These are phyloP conservation scores for Crotalaria pallida DNA, from an alignment of 306 rosid species.

Conservation along the genomic window DNA sequence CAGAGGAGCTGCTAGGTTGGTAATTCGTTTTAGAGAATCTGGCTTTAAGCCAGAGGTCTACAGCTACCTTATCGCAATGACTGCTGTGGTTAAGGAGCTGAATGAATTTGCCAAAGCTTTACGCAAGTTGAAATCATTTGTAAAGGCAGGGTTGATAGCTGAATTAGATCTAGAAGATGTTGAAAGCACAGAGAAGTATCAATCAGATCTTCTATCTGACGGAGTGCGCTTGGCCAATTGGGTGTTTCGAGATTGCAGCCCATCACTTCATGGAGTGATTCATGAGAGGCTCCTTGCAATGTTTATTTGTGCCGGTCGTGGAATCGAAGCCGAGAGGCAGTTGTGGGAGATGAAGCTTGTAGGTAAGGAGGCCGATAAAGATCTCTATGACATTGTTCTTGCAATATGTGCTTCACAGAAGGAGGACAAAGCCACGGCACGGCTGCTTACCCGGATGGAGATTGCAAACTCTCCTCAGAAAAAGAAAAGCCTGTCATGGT, in stretches of 20 bases:
- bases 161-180: constrained; percentile 56
- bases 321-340: constrained; percentile 91
- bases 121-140: constrained; percentile 64
- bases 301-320: constrained; percentile 89
- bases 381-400: constrained; percentile 81
- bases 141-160: constrained; percentile 47
- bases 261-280: constrained; percentile 55
- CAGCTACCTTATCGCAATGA: constrained; percentile 90
- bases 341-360: constrained; percentile 93
- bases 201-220: constrained; percentile 67
- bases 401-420: constrained; percentile 92
- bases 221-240: constrained; percentile 71
- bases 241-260: constrained; percentile 63
- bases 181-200: constrained; percentile 59
- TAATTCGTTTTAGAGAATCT: constrained; percentile 69
- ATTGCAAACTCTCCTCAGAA: constrained; percentile 52
- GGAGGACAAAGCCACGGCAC: constrained; percentile 50
- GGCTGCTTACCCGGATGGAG: constrained; percentile 72
- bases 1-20: constrained; percentile 63
- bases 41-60: constrained; percentile 89
- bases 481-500: constrained; percentile 85
- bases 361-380: constrained; percentile 83
- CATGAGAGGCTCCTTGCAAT: constrained; percentile 96
- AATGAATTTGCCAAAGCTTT: constrained; percentile 78
- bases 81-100: constrained; percentile 90